A percentile compares a stretch with the other conserved stretches of the same genome.
These are phyloP conservation scores for Heterobasidion annosum DNA, from an alignment of 1,284 basidiomycete species.

Conservation along the genomic window DNA sequence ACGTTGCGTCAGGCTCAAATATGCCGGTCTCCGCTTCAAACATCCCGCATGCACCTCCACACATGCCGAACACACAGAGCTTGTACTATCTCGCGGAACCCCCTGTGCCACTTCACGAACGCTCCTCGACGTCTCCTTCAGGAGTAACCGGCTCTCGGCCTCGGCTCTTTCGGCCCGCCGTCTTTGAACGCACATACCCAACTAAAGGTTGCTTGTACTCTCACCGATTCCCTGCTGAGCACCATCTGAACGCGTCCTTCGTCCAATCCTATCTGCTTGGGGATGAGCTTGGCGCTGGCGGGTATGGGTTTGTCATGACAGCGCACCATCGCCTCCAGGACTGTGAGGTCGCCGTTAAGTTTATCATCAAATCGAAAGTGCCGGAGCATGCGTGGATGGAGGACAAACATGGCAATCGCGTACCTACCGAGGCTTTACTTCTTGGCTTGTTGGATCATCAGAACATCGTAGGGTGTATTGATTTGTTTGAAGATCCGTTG, in stretches of 20 bases:
- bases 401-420: conserved; percentile 46
- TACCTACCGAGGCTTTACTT: conserved; percentile 79
- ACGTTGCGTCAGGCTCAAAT: too few relatives aligned
- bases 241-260: conserved; percentile 62
- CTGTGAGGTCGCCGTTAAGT: conserved; percentile 85
- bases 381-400: conserved; percentile 75
- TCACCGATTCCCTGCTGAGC: conserved; percentile 49
- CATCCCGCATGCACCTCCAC: not conserved
- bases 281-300: conserved; percentile 82
- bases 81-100: not conserved
- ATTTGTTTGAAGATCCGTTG: conserved; percentile 73
- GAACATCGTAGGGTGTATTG: conserved; percentile 77
- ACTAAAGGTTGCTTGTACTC: conserved; percentile 31
- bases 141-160: not conserved
- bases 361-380: conserved; percentile 82
- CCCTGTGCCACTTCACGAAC: not conserved
- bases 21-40: too few relatives aligned
- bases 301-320: conserved; percentile 89
- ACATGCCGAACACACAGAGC: not conserved
- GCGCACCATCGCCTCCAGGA: conserved; percentile 47
- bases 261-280: conserved; percentile 57
- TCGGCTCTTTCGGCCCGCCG: not conserved
- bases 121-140: not conserved
- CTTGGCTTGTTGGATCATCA: conserved; percentile 70
- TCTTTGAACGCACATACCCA: conserved; percentile 1